These are phyloP conservation scores for Apiotrichum porosum DNA, from an alignment of 1,284 basidiomycete genomes.

Conservation along the genomic window DNA sequence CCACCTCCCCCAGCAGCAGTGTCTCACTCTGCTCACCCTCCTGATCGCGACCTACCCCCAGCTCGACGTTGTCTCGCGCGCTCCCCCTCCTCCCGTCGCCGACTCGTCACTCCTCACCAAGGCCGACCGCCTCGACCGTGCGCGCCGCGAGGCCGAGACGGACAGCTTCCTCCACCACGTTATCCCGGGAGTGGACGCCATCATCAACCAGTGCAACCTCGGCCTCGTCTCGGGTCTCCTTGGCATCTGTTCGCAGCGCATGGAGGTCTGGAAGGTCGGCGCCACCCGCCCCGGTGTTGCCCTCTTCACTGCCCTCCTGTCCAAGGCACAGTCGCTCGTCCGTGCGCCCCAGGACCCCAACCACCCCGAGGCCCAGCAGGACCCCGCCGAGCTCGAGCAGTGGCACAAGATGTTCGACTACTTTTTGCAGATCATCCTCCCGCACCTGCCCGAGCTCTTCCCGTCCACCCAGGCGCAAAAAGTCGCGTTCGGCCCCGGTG, in stretches of 20 bases:
- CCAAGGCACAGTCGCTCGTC: constrained; percentile 84
- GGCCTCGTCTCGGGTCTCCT: constrained; percentile 81
- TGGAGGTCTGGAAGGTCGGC: constrained; percentile 67
- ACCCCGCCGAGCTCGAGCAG: constrained; percentile 71
- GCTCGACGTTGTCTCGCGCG: constrained; percentile 78
- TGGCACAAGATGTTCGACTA: constrained; percentile 84
- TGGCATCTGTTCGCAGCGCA: constrained; percentile 75
- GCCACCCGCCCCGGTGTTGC: constrained; percentile 80
- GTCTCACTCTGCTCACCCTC: constrained; percentile 81
- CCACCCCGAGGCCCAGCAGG: constrained; percentile 48
- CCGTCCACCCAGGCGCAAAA: constrained; percentile 73
- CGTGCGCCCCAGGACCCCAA: constrained; percentile 57
- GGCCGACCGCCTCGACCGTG: constrained; percentile 58
- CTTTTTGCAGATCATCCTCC: constrained; percentile 71
- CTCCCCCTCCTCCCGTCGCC: constrained; percentile 56
- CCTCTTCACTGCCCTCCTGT: constrained; percentile 85
- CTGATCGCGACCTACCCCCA: constrained; percentile 91
- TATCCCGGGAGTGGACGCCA: constrained; percentile 77
- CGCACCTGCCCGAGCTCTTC: constrained; percentile 75
- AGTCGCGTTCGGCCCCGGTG: constrained; percentile 53
- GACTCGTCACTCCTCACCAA: constrained; percentile 49
- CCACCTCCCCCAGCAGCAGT: constrained; percentile 73
- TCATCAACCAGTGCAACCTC: constrained; percentile 67
- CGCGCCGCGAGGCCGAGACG: constrained; percentile 79
- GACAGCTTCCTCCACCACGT: constrained; percentile 83